Evolutionary conservation across 257 asterid genomes (phyloP).

Genomic region (Solanum virginianum): DNA sequence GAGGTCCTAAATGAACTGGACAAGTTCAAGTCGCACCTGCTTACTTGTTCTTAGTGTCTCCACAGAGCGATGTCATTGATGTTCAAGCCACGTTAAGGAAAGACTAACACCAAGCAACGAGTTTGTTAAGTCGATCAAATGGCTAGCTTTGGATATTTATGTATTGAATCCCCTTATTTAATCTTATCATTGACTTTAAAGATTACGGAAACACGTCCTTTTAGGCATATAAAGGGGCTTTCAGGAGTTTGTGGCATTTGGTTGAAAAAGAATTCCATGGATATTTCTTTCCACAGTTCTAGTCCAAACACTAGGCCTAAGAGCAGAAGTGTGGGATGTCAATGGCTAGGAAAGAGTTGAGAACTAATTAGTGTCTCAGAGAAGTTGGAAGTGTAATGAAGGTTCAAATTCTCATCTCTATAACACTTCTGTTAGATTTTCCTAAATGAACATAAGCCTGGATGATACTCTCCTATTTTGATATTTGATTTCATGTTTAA

Average conservation of each 20-base stretch:
- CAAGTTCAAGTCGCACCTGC: slow-evolving; percentile 59
- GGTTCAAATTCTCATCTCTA: background rate
- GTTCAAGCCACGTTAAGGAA: background rate
- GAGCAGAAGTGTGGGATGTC: background rate
- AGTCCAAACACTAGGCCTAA: background rate
- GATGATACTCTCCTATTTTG: background rate
- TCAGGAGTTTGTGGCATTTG: background rate
- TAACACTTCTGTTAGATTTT: background rate
- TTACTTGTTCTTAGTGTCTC: slow-evolving; percentile 22
- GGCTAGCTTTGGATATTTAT: background rate
- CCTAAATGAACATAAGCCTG: background rate
- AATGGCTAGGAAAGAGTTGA: background rate
- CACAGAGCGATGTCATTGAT: background rate
- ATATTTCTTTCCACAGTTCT: background rate
- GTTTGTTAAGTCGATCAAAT: background rate
- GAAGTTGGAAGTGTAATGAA: background rate
- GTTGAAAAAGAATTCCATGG: background rate
- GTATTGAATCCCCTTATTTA: background rate
- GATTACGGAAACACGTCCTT: background rate
- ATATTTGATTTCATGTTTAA: background rate
- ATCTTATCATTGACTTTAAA: background rate
- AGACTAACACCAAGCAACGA: background rate
- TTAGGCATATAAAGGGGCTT: background rate
- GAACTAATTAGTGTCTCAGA: background rate
- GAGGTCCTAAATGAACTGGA: slow-evolving; percentile 75